Base-by-base conservation (phyloP, 2,329 filamentous ascomycete species). In the Cladosporium sp. region DNA sequence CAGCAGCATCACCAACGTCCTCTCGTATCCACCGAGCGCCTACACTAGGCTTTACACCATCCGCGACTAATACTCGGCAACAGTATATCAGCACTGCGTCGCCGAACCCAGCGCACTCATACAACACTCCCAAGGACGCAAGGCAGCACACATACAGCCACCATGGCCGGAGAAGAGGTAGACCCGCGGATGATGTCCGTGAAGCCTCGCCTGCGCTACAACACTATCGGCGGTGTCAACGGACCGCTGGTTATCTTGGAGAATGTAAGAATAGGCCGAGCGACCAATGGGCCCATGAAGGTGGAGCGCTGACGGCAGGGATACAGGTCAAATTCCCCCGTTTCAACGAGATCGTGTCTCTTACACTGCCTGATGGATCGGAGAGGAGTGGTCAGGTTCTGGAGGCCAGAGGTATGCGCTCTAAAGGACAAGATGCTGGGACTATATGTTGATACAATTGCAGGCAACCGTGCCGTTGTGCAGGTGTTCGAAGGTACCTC, bases 401-500 rank as follows among this genome's bases (percentile, higher is more conserved):
- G 67, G 95, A 99, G 80, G 94, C 94, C 75, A 88, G 93, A 89
- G 94, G 93, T 96, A 79, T 70, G 76, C 34, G 24, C 36, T 15
- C 17, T 10, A 20, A 19, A 25, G 10, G 22, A 25, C 10, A 36
- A 45, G 48, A 42, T 24, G 25, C 35, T 42, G 12, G 42, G 10
- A 40, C 17, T 34, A 56, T 40, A 59, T 62, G 60, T 64, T 47
- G 34, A 50, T 47, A 15, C 15, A 5, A 17, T 25, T 60, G 44
- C 67, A 97, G 92, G 93, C 73, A 91, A 88, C 78, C 86, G 92
- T 77, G 94, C 94, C 61, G 86, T 99, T 70, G 94, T 99, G 47
- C 94, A 96, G 89, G 92, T 97, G 67, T 99, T 99, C 74, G 94
- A 99, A 78, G 94, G 94, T 68, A 99, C 94, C 63, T 79, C 92